Percentiles rank a stretch among this genome's conserved stretches.
Evolutionary conservation across 352 stramenopile species (phyloP).

Genomic region (Phytophthora boehmeriae): DNA sequence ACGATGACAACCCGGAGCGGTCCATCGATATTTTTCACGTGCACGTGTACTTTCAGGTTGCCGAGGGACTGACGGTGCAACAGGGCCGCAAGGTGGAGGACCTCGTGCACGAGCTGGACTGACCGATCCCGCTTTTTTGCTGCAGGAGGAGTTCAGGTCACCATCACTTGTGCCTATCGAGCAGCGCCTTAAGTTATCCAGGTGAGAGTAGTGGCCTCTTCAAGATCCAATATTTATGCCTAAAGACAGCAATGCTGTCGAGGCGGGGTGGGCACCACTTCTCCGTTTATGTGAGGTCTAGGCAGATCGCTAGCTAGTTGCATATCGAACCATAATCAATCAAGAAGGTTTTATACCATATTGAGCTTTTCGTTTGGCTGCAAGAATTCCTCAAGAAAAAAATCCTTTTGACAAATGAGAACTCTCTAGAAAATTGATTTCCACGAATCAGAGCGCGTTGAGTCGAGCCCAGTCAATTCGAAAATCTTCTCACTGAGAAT

Average conservation of each 20-base stretch:
- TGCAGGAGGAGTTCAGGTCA: conserved; percentile 32
- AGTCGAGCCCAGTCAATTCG: neutral
- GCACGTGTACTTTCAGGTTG: conserved; percentile 89
- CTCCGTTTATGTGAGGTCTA: conserved; percentile 1
- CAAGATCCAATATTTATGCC: conserved; percentile 33
- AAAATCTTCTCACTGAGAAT: conserved; percentile 3
- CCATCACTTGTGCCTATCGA: conserved; percentile 16
- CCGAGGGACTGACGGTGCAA: conserved; percentile 54
- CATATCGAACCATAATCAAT: neutral
- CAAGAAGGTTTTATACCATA: no score
- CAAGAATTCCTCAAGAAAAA: no score
- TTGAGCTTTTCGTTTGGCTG: no score
- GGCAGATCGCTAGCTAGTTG: neutral
- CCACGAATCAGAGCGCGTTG: neutral
- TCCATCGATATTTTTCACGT: conserved; percentile 92
- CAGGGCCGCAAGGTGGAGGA: conserved; percentile 69
- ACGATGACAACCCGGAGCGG: conserved; percentile 88
- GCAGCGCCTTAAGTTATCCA: conserved; percentile 33
- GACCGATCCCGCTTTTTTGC: conserved; percentile 34
- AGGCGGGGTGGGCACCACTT: neutral
- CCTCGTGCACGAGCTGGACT: conserved; percentile 75
- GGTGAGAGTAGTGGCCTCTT: conserved; percentile 10
- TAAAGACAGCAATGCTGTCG: conserved; percentile 7
- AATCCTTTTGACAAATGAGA: neutral
- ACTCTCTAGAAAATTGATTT: neutral